Evolutionary conservation across 371 early-diverging fungal genomes (phyloP).

Genomic region (Mucor plumbeus): DNA sequence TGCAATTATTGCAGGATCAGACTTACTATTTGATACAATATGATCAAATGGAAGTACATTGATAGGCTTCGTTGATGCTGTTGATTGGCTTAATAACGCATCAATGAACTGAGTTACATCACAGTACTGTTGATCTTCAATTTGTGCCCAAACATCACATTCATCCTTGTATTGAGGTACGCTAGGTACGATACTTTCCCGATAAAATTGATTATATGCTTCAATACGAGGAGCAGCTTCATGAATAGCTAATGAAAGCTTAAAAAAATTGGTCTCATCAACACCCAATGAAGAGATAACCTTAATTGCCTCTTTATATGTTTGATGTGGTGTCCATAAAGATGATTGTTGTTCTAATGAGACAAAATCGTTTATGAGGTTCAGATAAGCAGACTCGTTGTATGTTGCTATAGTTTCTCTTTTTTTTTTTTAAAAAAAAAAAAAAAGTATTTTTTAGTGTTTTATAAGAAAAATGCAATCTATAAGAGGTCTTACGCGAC

Average conservation of each 20-base stretch:
- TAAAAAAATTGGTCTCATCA: slow-evolving; percentile 45
- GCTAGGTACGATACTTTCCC: slow-evolving; percentile 58
- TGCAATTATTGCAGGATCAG: slow-evolving; percentile 24
- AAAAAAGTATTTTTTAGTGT: background rate
- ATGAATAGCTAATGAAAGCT: slow-evolving; percentile 70
- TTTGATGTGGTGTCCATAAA: slow-evolving; percentile 34
- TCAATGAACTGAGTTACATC: slow-evolving; percentile 38
- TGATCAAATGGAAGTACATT: slow-evolving; percentile 54
- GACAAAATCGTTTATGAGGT: slow-evolving; percentile 58
- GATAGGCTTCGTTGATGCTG: slow-evolving; percentile 24
- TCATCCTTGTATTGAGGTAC: slow-evolving; percentile 46
- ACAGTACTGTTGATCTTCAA: slow-evolving; percentile 67
- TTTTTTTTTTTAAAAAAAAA: background rate
- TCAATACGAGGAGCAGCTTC: slow-evolving; percentile 78
- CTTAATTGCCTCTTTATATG: slow-evolving; percentile 48
- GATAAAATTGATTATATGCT: slow-evolving; percentile 81
- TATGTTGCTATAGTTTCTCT: slow-evolving; percentile 69
- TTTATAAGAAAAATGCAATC: too few relatives aligned
- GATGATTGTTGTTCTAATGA: slow-evolving; percentile 23
- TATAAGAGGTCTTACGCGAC: slow-evolving; percentile 59
- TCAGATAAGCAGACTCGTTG: slow-evolving; percentile 66
- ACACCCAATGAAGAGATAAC: slow-evolving; percentile 13
- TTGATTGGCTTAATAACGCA: slow-evolving; percentile 23
- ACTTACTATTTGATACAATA: slow-evolving; percentile 10
- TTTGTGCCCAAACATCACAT: slow-evolving; percentile 78